Percentiles rank a stretch among this genome's conserved stretches.
These are phyloP conservation scores for Globisporangium cystogenes DNA, from an alignment of 352 stramenopile species.

Conservation along the genomic window DNA sequence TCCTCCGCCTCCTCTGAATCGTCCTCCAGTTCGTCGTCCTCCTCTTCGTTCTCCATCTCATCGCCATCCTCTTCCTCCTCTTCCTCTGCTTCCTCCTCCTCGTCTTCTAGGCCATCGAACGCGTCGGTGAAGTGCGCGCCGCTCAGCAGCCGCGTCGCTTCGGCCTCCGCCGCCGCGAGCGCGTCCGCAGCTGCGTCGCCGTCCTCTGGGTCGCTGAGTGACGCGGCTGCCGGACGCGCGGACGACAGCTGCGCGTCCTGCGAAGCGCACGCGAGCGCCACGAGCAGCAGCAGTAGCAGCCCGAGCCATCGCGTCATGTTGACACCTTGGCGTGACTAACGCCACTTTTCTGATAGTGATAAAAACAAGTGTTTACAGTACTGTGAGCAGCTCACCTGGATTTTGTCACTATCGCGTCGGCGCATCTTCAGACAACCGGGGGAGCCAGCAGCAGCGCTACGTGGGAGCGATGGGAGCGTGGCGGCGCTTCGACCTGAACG, in stretches of 20 bases:
- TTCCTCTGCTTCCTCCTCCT: not conserved
- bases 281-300: not conserved
- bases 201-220: not conserved
- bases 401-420: constrained; percentile 8
- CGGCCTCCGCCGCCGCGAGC: constrained; percentile 8
- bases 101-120: not conserved
- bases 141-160: constrained; percentile 12
- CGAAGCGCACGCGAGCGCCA: not conserved
- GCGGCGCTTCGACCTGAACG: constrained; percentile 85
- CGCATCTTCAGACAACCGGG: not conserved
- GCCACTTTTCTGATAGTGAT: not conserved
- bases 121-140: not conserved
- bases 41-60: not conserved
- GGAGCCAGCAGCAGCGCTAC: not conserved
- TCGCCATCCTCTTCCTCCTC: not conserved
- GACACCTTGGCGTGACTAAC: not conserved
- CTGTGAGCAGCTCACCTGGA: too few relatives aligned
- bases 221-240: not conserved
- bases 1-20: not conserved
- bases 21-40: not conserved
- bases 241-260: constrained; percentile 1
- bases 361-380: not conserved
- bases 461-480: constrained; percentile 39
- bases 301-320: not conserved
- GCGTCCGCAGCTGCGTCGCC: constrained; percentile 2